These are phyloP conservation scores for Fusarium fracticaudum DNA, from an alignment of 2,329 filamentous ascomycete genomes.

Conservation along the genomic window DNA sequence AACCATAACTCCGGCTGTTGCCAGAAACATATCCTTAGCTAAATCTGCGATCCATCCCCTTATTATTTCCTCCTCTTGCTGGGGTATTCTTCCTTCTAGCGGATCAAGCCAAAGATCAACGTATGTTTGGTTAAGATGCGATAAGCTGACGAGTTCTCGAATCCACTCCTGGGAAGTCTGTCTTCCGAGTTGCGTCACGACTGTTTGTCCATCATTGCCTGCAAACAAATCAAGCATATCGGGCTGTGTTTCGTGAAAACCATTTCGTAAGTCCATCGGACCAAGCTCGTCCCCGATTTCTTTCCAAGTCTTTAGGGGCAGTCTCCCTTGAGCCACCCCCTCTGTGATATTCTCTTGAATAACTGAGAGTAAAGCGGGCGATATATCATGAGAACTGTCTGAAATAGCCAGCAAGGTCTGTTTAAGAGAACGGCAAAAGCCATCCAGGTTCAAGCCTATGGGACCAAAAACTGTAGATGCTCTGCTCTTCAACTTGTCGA, in stretches of 20 bases:
- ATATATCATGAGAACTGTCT: conserved; percentile 37
- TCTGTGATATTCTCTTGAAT: conserved; percentile 41
- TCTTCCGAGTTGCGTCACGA: conserved; percentile 46
- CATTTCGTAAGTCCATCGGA: background rate
- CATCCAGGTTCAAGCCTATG: conserved; percentile 38
- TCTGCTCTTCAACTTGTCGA: background rate
- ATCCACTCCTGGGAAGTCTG: conserved; percentile 37
- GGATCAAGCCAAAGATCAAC: conserved; percentile 47
- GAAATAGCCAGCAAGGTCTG: conserved; percentile 28
- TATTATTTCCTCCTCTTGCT: conserved; percentile 38
- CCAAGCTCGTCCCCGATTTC: conserved; percentile 36
- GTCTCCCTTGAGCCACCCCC: conserved; percentile 37
- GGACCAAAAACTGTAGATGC: conserved; percentile 22
- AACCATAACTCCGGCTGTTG: conserved; percentile 49
- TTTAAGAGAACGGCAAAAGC: conserved; percentile 35
- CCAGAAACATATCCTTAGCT: conserved; percentile 48
- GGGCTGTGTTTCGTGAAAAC: conserved; percentile 40
- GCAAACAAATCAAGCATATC: conserved; percentile 45
- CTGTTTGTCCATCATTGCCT: conserved; percentile 38
- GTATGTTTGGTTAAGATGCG: conserved; percentile 43
- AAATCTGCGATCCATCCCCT: conserved; percentile 46
- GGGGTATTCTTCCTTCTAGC: conserved; percentile 34
- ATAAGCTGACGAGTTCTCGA: conserved; percentile 39
- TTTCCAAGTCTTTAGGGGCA: conserved; percentile 48
- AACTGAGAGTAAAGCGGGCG: conserved; percentile 40